These are phyloP conservation scores for Spatholobus suberectus DNA, from an alignment of 306 rosid genomes.

Conservation along the genomic window DNA sequence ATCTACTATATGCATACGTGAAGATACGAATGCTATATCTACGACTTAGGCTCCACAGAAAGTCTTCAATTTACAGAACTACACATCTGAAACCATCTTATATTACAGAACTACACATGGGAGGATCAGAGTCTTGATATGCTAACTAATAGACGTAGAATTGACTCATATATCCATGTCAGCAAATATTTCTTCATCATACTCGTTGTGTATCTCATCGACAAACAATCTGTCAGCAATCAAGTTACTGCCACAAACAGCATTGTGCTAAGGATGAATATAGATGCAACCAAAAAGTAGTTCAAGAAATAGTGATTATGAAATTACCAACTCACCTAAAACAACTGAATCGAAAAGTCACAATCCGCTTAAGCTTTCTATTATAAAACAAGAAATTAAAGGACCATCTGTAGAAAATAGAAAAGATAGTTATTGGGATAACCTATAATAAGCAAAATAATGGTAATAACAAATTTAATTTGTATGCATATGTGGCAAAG, in stretches of 20 bases:
- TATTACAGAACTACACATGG: constrained; percentile 47
- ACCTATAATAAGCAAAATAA: background rate
- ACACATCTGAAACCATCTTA: constrained; percentile 39
- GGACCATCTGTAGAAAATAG: constrained; percentile 77
- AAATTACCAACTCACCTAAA: constrained; percentile 66
- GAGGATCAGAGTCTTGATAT: constrained; percentile 42
- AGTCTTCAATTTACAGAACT: constrained; percentile 47
- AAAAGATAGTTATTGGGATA: constrained; percentile 17
- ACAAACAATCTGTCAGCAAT: constrained; percentile 67
- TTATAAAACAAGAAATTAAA: constrained; percentile 93
- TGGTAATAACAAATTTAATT: background rate
- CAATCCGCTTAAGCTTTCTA: constrained; percentile 84
- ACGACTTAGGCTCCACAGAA: constrained; percentile 34
- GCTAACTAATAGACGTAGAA: constrained; percentile 15
- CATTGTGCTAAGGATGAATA: constrained; percentile 20
- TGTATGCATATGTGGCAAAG: background rate
- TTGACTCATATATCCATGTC: constrained; percentile 83
- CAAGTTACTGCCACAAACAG: constrained; percentile 68
- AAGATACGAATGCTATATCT: constrained; percentile 24
- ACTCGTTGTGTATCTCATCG: constrained; percentile 56
- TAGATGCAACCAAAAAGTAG: constrained; percentile 12
- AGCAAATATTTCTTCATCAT: constrained; percentile 82
- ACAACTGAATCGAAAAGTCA: constrained; percentile 84
- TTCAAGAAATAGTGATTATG: background rate
- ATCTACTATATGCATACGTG: constrained; percentile 31